phyloP scores from a whole-genome alignment of 163 green algal species.

The Chloroidium sp. region DNA sequence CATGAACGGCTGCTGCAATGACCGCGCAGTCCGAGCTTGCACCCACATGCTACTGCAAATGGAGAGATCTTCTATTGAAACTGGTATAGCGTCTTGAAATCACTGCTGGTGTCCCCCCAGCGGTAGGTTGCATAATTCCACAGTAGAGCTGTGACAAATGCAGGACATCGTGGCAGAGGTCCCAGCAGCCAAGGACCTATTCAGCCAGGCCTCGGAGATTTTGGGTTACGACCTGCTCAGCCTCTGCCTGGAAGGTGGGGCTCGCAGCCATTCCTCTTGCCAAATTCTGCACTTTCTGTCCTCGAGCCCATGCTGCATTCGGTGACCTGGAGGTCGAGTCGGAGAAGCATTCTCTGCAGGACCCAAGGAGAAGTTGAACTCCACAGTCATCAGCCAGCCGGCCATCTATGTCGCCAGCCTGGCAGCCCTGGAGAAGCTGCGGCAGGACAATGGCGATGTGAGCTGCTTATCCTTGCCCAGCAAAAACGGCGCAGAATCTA shows the following conservation, averaged over 20 bases:
- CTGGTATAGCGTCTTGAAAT: too few species aligned
- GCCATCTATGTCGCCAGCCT: slow-evolving; percentile 77
- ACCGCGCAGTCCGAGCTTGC: too few species aligned
- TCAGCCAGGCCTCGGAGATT: slow-evolving; percentile 89
- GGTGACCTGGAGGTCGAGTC: not conserved
- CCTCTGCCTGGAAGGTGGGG: slow-evolving; percentile 62
- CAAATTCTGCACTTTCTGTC: not conserved
- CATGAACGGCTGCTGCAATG: too few species aligned
- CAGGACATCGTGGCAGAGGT: slow-evolving; percentile 69
- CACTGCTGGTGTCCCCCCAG: too few species aligned
- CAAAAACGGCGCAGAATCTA: not conserved
- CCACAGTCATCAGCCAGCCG: slow-evolving; percentile 72
- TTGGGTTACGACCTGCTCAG: slow-evolving; percentile 95
- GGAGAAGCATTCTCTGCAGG: slow-evolving; percentile 17
- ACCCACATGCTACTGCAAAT: too few species aligned
- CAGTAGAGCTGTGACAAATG: not conserved
- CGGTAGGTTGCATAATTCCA: too few species aligned
- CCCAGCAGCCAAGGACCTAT: slow-evolving; percentile 81
- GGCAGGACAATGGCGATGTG: slow-evolving; percentile 39
- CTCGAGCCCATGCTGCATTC: not conserved
- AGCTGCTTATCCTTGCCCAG: not conserved
- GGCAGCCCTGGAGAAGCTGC: slow-evolving; percentile 73
- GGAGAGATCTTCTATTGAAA: too few species aligned
- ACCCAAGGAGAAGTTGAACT: slow-evolving; percentile 74
- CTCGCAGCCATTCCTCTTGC: not conserved